phyloP scores from a whole-genome alignment of 2,329 filamentous ascomycete genomes.

The Monilinia vaccinii-corymbosi region DNA sequence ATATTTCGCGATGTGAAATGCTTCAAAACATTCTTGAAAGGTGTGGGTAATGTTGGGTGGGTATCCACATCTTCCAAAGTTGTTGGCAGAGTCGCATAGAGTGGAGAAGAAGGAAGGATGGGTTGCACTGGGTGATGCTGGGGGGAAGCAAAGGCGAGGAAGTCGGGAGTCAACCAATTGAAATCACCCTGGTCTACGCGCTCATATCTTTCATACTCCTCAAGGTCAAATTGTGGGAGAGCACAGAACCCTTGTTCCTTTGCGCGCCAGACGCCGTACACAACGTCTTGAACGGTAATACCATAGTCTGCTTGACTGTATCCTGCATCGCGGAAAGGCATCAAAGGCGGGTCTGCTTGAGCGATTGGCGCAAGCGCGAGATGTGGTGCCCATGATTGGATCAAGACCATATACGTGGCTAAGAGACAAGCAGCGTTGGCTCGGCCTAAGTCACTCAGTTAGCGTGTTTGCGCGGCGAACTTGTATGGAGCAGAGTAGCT shows the following conservation, averaged over 20 bases:
- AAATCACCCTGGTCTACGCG: slow-evolving; percentile 97
- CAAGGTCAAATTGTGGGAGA: slow-evolving; percentile 87
- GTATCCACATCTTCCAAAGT: slow-evolving; percentile 64
- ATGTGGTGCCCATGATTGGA: slow-evolving; percentile 96
- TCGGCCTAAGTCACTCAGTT: slow-evolving; percentile 49
- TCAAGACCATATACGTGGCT: slow-evolving; percentile 97
- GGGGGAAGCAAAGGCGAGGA: slow-evolving; percentile 92
- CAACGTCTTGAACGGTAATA: slow-evolving; percentile 90
- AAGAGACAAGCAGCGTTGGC: slow-evolving; percentile 92
- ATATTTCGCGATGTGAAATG: slow-evolving; percentile 86
- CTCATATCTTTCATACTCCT: slow-evolving; percentile 95
- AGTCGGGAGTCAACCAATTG: slow-evolving; percentile 96
- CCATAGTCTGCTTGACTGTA: slow-evolving; percentile 98
- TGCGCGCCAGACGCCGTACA: slow-evolving; percentile 97
- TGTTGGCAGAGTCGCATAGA: slow-evolving; percentile 66
- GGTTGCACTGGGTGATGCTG: slow-evolving; percentile 70
- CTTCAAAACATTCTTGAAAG: slow-evolving; percentile 91
- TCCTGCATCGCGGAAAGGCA: slow-evolving; percentile 97
- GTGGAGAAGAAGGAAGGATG: slow-evolving; percentile 62
- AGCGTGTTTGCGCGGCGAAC: slow-evolving; percentile 4
- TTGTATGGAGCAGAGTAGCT: slow-evolving; percentile 31
- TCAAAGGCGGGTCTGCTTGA: slow-evolving; percentile 91
- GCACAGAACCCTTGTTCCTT: slow-evolving; percentile 92
- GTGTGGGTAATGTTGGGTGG: slow-evolving; percentile 62
- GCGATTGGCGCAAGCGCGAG: slow-evolving; percentile 90